These are phyloP conservation scores for Pleurotus tuoliensis DNA, from an alignment of 768 basidiomycete species.

Conservation along the genomic window DNA sequence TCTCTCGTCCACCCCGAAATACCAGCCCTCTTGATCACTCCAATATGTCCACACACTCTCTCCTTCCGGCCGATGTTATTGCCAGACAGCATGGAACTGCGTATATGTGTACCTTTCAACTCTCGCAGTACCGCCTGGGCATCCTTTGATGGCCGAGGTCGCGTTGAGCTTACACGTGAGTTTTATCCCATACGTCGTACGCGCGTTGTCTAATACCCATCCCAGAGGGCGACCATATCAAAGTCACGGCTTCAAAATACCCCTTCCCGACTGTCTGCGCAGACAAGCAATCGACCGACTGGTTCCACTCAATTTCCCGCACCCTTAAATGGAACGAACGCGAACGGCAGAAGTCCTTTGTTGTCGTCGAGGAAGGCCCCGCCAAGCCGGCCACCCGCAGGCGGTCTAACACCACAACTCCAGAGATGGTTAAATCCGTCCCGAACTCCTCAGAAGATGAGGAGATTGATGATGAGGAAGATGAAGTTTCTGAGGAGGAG, in stretches of 20 bases:
- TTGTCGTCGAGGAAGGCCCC: conserved; percentile 90
- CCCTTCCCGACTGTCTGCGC: conserved; percentile 99
- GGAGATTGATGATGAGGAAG: conserved; percentile 42
- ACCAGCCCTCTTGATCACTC: conserved; percentile 92
- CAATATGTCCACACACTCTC: conserved; percentile 96
- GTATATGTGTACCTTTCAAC: conserved; percentile 99
- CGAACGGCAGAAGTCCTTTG: conserved; percentile 97
- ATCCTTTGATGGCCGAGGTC: conserved; percentile 94
- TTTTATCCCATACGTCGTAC: conserved; percentile 15
- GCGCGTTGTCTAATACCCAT: background rate
- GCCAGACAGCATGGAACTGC: conserved; percentile 96
- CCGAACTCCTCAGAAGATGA: conserved; percentile 25
- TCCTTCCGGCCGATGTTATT: conserved; percentile 99
- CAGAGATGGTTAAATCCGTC: conserved; percentile 11
- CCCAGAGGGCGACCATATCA: conserved; percentile 98
- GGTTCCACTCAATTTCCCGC: conserved; percentile 96
- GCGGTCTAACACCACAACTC: conserved; percentile 10
- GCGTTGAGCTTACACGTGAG: conserved; percentile 94
- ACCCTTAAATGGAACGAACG: conserved; percentile 99
- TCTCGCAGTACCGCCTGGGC: conserved; percentile 98
- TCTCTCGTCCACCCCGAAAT: conserved; percentile 98
- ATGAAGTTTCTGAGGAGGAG: conserved; percentile 49
- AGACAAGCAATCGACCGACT: conserved; percentile 96
- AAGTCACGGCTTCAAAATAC: conserved; percentile 93
- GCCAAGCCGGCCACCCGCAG: conserved; percentile 30